Percentiles rank a stretch among this genome's conserved stretches.
These are phyloP conservation scores for Xylaria hypoxylon DNA, from an alignment of 2,329 filamentous ascomycete genomes.

Conservation along the genomic window DNA sequence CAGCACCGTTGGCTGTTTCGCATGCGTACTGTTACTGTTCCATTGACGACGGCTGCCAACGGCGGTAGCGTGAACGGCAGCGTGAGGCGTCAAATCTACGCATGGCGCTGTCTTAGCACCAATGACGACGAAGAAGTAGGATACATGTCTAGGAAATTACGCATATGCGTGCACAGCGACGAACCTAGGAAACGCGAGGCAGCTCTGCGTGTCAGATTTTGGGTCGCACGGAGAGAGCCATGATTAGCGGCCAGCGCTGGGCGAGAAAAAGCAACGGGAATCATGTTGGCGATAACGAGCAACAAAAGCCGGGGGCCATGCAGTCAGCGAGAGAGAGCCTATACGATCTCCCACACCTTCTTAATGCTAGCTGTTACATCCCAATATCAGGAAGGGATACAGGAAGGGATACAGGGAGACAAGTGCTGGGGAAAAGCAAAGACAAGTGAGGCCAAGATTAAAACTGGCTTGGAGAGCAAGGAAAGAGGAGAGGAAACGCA, in stretches of 20 bases:
- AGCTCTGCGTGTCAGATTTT: constrained; percentile 43
- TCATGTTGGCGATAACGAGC: constrained; percentile 44
- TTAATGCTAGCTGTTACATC: constrained; percentile 39
- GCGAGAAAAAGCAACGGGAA: constrained; percentile 46
- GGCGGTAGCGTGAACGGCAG: constrained; percentile 36
- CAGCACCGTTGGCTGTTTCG: constrained; percentile 48
- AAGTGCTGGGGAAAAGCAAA: neutral
- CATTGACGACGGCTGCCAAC: constrained; percentile 44
- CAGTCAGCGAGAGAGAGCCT: constrained; percentile 38
- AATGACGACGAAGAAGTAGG: constrained; percentile 25
- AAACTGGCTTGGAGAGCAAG: constrained; percentile 2
- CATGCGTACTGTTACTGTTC: constrained; percentile 48
- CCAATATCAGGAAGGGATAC: constrained; percentile 18
- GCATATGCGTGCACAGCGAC: constrained; percentile 36
- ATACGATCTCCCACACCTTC: constrained; percentile 43
- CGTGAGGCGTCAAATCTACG: constrained; percentile 44
- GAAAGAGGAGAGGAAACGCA: constrained; percentile 7
- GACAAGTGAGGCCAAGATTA: constrained; percentile 4
- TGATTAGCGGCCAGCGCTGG: constrained; percentile 49
- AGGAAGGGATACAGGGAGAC: constrained; percentile 4
- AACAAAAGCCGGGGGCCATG: constrained; percentile 44
- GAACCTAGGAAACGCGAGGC: constrained; percentile 49
- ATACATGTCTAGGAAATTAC: constrained; percentile 24
- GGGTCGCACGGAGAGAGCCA: constrained; percentile 45
- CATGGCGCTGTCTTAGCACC: constrained; percentile 45